A percentile compares a stretch with the other conserved stretches of the same genome.
Evolutionary conservation across 352 stramenopile species (phyloP).

Genomic region (Achlya hypogyna): DNA sequence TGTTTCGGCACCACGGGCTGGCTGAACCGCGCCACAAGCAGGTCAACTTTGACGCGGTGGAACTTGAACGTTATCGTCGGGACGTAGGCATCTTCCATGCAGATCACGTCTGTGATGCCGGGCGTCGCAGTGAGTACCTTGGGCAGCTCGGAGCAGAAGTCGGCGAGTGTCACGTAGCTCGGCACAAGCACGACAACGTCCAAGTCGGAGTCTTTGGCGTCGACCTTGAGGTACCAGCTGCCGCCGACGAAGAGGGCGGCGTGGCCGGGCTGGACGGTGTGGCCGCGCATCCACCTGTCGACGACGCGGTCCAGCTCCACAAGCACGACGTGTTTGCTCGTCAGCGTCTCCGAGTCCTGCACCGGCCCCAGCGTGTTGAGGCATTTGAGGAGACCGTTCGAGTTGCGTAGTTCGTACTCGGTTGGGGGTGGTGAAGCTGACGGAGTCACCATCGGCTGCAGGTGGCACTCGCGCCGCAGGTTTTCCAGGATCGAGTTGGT

Average conservation of each 20-base stretch:
- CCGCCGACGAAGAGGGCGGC: conserved; percentile 63
- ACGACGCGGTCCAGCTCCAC: conserved; percentile 61
- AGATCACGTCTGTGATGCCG: conserved; percentile 50
- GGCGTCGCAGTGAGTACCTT: conserved; percentile 33
- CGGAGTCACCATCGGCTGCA: conserved; percentile 13
- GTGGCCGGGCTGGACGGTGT: conserved; percentile 28
- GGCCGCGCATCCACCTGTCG: conserved; percentile 53
- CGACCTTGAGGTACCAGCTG: conserved; percentile 77
- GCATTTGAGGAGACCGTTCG: conserved; percentile 73
- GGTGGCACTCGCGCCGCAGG: conserved; percentile 8
- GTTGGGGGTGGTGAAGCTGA: conserved; percentile 26
- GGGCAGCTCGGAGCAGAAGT: conserved; percentile 61
- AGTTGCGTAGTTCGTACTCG: conserved; percentile 75
- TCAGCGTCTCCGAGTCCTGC: conserved; percentile 46
- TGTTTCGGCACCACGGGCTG: conserved; percentile 58
- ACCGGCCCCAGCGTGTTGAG: conserved; percentile 55
- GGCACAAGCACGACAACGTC: conserved; percentile 72
- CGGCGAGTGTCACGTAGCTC: conserved; percentile 40
- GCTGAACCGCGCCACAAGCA: conserved; percentile 71
- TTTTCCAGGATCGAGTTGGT: conserved; percentile 6
- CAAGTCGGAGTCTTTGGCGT: conserved; percentile 59
- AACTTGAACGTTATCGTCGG: conserved; percentile 71
- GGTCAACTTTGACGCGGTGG: conserved; percentile 51
- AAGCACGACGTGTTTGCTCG: conserved; percentile 66
- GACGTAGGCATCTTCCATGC: conserved; percentile 59